Percentiles rank a stretch among this genome's conserved stretches.
phyloP scores from a whole-genome alignment of 768 basidiomycete species.

The Podaxis pistillaris region DNA sequence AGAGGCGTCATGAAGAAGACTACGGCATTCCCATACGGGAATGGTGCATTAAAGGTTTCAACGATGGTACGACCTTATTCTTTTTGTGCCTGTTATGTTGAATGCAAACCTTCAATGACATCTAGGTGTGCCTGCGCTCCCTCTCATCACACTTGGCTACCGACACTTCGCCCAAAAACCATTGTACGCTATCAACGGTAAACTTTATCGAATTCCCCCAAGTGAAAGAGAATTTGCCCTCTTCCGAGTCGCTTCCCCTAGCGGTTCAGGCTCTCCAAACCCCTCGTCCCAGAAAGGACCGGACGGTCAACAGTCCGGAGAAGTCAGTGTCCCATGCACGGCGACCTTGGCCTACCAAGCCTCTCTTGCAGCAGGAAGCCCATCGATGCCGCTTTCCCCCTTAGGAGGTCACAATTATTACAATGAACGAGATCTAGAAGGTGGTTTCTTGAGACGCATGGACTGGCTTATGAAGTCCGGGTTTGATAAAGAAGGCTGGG shows the following conservation, averaged over 20 bases:
- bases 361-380: conserved; percentile 8
- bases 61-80: conserved; percentile 43
- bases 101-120: conserved; percentile 4
- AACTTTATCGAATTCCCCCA: conserved; percentile 44
- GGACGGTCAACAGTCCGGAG: background rate
- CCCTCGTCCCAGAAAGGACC: background rate
- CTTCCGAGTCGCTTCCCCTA: conserved; percentile 32
- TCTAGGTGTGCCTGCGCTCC: conserved; percentile 55
- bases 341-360: background rate
- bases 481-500: conserved; percentile 38
- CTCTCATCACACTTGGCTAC: conserved; percentile 50
- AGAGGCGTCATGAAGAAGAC: conserved; percentile 30
- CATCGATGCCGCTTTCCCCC: conserved; percentile 33
- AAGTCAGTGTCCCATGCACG: background rate
- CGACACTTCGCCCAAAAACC: conserved; percentile 48
- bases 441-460: conserved; percentile 34
- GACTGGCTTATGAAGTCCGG: conserved; percentile 40
- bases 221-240: conserved; percentile 45
- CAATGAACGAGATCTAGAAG: conserved; percentile 53
- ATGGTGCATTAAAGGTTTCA: conserved; percentile 52
- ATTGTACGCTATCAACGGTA: conserved; percentile 47
- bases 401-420: conserved; percentile 67
- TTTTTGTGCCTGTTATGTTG: background rate
- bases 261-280: background rate
- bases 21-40: conserved; percentile 41